Base-by-base conservation (phyloP, 1,139 yeast genomes). In the Yamadazyma friedrichii region DNA sequence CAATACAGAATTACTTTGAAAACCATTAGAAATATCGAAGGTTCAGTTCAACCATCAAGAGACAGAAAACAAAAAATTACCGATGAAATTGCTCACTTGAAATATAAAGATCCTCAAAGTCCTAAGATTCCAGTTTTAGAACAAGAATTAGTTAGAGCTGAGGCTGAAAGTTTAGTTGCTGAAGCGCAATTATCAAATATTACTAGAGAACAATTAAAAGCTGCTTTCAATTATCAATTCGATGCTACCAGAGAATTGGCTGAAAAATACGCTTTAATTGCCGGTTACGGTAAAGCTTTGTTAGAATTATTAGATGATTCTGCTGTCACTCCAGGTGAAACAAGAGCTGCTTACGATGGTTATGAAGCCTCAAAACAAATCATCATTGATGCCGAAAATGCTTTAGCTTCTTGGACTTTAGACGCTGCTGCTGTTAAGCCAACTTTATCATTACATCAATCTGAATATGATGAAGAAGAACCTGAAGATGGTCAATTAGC, bases 311-410 rank as follows among this genome's bases (percentile, higher is more conserved):
- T 93, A 64, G 98, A 93, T 65, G 98, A 91, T 67, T 74, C 95
- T 54, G 94, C 98, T 49, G 97, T 93, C 53, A 91, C 98, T 51
- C 98, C 98, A 51, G 98, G 98, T 74, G 98, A 93, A 77, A 88
- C 96, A 48, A 88, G 98, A 76, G 94, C 96, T 33, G 94, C 96
- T 48, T 93, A 93, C 68, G 98, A 93, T 62, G 98, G 98, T 54
- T 91, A 89, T 69, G 98, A 93, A 65, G 96, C 96, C 43, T 87
- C 97, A 46, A 91, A 91, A 78, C 98, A 93, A 76, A 89, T 93
- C 69, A 88, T 93, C 59, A 86, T 89, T 61, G 98, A 93, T 67
- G 95, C 96, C 55, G 98, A 93, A 76, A 86, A 84, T 56, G 96
- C 98, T 45, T 80, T 93, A 64, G 93, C 94, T 55, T 81, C 89